phyloP scores from a whole-genome alignment of 75 land plant species.

The Chamaecyparis obtusa region DNA sequence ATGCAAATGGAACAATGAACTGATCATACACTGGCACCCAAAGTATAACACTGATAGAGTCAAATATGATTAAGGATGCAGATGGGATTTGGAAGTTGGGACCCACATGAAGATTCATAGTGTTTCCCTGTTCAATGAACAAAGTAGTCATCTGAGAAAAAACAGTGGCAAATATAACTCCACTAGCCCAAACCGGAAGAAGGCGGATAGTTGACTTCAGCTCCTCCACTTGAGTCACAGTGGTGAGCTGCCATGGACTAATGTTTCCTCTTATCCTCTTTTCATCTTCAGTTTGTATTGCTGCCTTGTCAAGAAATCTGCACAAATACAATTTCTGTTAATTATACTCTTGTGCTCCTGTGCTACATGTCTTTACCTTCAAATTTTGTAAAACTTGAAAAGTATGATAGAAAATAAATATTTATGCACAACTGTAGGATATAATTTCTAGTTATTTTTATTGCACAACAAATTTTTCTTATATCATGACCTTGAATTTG shows the following conservation, averaged over 20 bases:
- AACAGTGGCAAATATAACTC: constrained; percentile 58
- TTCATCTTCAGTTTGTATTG: constrained; percentile 15
- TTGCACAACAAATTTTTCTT: neutral
- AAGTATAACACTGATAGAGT: constrained; percentile 60
- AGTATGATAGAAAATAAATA: neutral
- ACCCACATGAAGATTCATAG: constrained; percentile 56
- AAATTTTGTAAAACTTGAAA: neutral
- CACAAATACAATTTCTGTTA: neutral
- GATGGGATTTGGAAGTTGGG: constrained; percentile 55
- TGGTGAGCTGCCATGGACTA: constrained; percentile 54
- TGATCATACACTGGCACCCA: constrained; percentile 79
- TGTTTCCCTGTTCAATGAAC: constrained; percentile 67
- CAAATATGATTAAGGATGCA: constrained; percentile 64
- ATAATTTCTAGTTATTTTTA: neutral
- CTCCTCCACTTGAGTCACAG: constrained; percentile 78
- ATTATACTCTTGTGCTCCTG: neutral
- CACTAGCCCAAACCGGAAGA: constrained; percentile 65
- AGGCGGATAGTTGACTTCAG: constrained; percentile 48
- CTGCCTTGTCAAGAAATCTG: constrained; percentile 55
- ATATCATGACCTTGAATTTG: neutral
- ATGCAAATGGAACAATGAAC: constrained; percentile 57
- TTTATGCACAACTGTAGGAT: neutral
- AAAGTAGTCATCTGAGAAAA: constrained; percentile 64
- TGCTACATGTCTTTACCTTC: neutral
- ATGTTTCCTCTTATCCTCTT: neutral